Percentiles rank a stretch among this genome's conserved stretches.
These are phyloP conservation scores for Hyphodiscus sp. DNA, from an alignment of 2,329 filamentous ascomycete species.

Conservation along the genomic window DNA sequence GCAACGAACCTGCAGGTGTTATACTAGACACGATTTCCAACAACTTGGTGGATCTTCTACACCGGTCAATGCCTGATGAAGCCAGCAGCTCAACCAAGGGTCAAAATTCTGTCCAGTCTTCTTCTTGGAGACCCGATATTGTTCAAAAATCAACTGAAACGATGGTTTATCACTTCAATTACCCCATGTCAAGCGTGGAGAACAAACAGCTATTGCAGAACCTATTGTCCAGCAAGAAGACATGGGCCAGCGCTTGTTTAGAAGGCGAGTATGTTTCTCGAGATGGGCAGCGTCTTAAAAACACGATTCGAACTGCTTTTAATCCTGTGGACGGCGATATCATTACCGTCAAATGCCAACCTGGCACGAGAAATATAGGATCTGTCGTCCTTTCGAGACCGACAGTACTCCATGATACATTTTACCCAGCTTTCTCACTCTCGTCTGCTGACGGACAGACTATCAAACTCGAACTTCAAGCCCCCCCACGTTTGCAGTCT, in stretches of 20 bases:
- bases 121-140: no score
- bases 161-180: no score
- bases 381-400: background rate
- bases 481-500: background rate
- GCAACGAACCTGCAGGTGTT: constrained; percentile 87
- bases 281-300: constrained; percentile 70
- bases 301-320: constrained; percentile 75
- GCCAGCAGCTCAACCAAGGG: no score
- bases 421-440: background rate
- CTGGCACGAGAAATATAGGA: background rate
- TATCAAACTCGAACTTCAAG: background rate
- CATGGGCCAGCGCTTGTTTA: background rate
- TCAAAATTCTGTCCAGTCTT: no score
- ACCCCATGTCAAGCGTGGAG: no score
- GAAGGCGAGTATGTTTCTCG: constrained; percentile 27
- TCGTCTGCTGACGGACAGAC: background rate
- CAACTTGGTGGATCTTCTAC: constrained; percentile 59
- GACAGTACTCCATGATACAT: background rate
- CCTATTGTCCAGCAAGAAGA: constrained; percentile 41
- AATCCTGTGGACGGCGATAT: constrained; percentile 25
- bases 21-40: constrained; percentile 86
- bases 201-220: no score
- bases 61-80: no score
- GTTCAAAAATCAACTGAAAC: no score
- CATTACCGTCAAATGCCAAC: background rate